Base-by-base conservation (phyloP, 2,329 filamentous ascomycete species). In the Talaromyces sp. region DNA sequence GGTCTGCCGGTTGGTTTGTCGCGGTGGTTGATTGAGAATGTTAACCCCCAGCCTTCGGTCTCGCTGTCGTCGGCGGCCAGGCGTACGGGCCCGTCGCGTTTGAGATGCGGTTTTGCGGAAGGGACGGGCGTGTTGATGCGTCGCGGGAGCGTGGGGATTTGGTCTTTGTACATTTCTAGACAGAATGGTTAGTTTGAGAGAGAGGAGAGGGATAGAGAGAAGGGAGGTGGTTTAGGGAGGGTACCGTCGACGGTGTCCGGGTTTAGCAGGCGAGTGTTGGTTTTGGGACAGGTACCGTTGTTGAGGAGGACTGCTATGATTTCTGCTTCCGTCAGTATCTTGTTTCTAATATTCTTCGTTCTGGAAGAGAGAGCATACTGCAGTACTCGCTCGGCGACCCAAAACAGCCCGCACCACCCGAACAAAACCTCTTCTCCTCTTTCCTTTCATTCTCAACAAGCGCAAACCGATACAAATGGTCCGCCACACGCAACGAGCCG, bases 1-100 rank as follows among this genome's bases (percentile, higher is more conserved):
- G 81, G 81, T 6, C 84, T 73, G 0, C 84, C 84, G 1, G 83
- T 82, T 0, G 68, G 63, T 11, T 59, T 59, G 27, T 68, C 62
- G 36, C 59, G 55, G 42, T 73, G 83, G n/a, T 85, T 70, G 77
- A 87, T 82, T 10, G 62, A 62, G 59, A 86, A 85, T 0, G 80
- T 82, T 54, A 89, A 72, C 0, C 85, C 86, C 86, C 86, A 89
- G 13, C 88, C 88, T 68, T 89, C 86, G 0, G 86, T 82, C 49
- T 78, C 62, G 27, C 27, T 28, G 22, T 55, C 51, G 28, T 55
- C 28, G 15, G 51, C n/a, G 17, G 39, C 39, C 3, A 47, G 39
- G 1, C 57, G 56, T 5, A 59, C 13, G 9, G 60, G 60, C 1
- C 15, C 4, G 25, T 51, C 68, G 65, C 85, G 83, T 2, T 80